These are phyloP conservation scores for Ceratocystis cubensis DNA, from an alignment of 2,329 filamentous ascomycete species.

Conservation along the genomic window DNA sequence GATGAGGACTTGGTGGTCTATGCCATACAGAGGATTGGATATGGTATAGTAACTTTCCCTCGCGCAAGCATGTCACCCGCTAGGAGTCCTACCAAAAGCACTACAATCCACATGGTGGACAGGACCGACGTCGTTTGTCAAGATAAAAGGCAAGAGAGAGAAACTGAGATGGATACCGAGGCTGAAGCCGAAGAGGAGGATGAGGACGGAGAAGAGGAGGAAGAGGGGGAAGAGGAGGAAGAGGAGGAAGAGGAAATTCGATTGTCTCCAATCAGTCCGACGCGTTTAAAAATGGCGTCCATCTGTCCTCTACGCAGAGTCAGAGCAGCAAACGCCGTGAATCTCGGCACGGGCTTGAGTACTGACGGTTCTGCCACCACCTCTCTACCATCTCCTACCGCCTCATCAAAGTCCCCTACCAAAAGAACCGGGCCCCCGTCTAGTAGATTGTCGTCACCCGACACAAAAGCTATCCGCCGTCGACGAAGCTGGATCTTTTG, in stretches of 20 bases:
- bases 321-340: background rate
- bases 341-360: background rate
- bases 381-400: background rate
- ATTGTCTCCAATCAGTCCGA: slow-evolving; percentile 18
- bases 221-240: background rate
- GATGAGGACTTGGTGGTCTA: slow-evolving; percentile 7
- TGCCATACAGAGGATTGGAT: slow-evolving; percentile 17
- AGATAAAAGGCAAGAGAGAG: background rate
- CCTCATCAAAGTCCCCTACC: background rate
- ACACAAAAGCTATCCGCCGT: slow-evolving; percentile 1
- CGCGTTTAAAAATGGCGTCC: slow-evolving; percentile 17
- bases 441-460: background rate
- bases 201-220: background rate
- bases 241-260: slow-evolving; percentile 8
- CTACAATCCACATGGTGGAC: background rate
- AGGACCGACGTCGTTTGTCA: background rate
- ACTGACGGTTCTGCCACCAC: background rate
- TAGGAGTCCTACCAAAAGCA: background rate
- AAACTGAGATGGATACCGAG: background rate
- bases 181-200: background rate
- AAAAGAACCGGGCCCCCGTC: background rate
- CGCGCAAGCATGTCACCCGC: background rate
- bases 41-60: slow-evolving; percentile 15
- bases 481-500: slow-evolving; percentile 16
- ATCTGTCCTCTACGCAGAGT: slow-evolving; percentile 17